Evolutionary conservation across 768 basidiomycete genomes (phyloP).

Genomic region (Tulasnella sp.): DNA sequence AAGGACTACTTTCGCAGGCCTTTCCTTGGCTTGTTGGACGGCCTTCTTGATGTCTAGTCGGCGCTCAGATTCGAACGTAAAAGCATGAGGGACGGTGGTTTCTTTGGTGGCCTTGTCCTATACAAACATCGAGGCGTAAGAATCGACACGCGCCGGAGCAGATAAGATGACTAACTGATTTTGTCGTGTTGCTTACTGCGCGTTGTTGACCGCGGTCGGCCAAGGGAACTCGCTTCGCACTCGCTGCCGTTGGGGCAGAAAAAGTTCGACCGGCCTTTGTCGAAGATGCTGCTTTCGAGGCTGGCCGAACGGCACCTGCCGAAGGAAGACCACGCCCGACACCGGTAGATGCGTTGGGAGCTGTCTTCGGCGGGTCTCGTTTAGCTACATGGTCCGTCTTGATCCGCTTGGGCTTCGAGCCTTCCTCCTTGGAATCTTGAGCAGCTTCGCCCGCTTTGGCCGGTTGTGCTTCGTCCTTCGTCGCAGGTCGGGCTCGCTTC

Average conservation of each 20-base stretch:
- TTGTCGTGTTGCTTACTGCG: not conserved
- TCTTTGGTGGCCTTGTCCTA: not conserved
- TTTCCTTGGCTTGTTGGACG: not conserved
- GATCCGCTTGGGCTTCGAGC: not conserved
- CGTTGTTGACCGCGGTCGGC: constrained; percentile 5
- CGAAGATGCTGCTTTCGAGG: not conserved
- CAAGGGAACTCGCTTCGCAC: not conserved
- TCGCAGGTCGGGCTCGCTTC: not conserved
- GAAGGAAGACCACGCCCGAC: not conserved
- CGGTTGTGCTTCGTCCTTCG: not conserved
- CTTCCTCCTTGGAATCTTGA: not conserved
- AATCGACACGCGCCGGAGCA: not conserved
- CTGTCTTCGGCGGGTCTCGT: not conserved
- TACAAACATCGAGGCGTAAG: not conserved
- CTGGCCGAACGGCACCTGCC: not conserved
- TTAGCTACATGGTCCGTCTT: not conserved
- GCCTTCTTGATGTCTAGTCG: constrained; percentile 25
- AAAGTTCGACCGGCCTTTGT: not conserved
- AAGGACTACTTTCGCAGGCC: not conserved
- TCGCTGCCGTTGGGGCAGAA: not conserved
- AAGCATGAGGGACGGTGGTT: constrained; percentile 17
- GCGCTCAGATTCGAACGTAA: constrained; percentile 20
- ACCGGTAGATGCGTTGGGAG: not conserved
- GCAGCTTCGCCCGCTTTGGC: not conserved
- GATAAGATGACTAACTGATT: not conserved